Base-by-base conservation (phyloP, 139 green algal genomes). In the Picochlorum costavermella region DNA sequence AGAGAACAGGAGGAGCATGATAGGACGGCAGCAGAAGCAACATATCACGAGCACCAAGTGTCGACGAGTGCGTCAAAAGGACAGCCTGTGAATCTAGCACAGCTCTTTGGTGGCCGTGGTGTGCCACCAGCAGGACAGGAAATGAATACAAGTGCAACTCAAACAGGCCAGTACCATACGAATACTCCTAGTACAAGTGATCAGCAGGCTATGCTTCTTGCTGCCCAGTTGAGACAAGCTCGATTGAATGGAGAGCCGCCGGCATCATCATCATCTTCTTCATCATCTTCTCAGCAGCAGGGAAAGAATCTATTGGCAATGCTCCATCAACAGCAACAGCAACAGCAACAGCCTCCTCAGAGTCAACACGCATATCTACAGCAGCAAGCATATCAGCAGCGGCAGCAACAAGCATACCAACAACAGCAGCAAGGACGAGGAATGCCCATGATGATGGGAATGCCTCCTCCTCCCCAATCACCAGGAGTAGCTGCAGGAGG, bases 31-130 rank as follows among this genome's bases (percentile, higher is more conserved):
- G 48, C 36, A 61, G 62, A 70, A 48, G 50, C 46, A 61, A 14
- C 26, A 17, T 14, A 33, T 44, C 36, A 31, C 63, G 20, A 29
- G 16, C 26, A 44, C 16, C 51, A 58, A 9, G 33, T 37, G 50
- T 11, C 60, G 40, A 17, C 33, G 11, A 40, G 33, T 40, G 33
- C 33, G 1, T 8, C 33, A 40, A 40, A 40, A 40, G 70, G 70
- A 1, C 70, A 76, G 48, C 56, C 72, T 3, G 30, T 76, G 2
- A 58, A 76, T 33, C 45, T 76, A 6, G 37, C 20, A 0, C 56
- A 64, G 9, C 13, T 76, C 48, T 70, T 76, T 70, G 33, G 33
- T 40, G 33, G 50, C 60, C 2, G 26, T 25, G 33, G 2, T 37
- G 14, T 10, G 16, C 5, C 10, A 17, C n/a, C 33, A 59, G 4